These are phyloP conservation scores for Teratosphaeria gauchensis DNA, from an alignment of 2,329 filamentous ascomycete genomes.

Conservation along the genomic window DNA sequence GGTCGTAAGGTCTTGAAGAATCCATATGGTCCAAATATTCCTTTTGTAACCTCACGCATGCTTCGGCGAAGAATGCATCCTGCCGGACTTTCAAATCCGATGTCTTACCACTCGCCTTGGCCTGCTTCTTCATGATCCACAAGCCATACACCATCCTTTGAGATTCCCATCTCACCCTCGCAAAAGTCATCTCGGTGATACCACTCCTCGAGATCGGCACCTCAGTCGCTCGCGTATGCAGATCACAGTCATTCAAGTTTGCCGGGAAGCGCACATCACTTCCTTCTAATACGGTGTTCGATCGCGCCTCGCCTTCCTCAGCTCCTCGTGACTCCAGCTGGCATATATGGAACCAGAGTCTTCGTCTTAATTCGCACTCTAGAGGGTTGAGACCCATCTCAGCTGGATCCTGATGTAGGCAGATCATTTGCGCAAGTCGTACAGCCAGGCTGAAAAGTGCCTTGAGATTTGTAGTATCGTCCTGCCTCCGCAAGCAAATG, in stretches of 20 bases:
- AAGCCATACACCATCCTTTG: slow-evolving; percentile 11
- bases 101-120: neutral
- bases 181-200: slow-evolving; percentile 16
- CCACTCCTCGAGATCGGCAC: slow-evolving; percentile 12
- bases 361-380: slow-evolving; percentile 12
- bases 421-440: slow-evolving; percentile 10
- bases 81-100: slow-evolving; percentile 3
- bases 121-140: slow-evolving; percentile 3
- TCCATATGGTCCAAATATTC: slow-evolving; percentile 15
- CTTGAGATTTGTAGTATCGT: slow-evolving; percentile 1
- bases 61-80: slow-evolving; percentile 6
- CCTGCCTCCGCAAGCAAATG: slow-evolving; percentile 5
- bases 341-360: slow-evolving; percentile 19
- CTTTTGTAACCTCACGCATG: slow-evolving; percentile 7
- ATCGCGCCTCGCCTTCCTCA: slow-evolving; percentile 13
- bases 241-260: slow-evolving; percentile 19
- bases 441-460: slow-evolving; percentile 10
- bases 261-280: slow-evolving; percentile 12
- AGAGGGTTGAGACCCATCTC: slow-evolving; percentile 3
- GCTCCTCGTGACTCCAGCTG: slow-evolving; percentile 17
- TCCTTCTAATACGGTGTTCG: slow-evolving; percentile 13
- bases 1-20: slow-evolving; percentile 17
- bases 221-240: slow-evolving; percentile 11
- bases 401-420: slow-evolving; percentile 9
- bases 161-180: slow-evolving; percentile 14